Base-by-base conservation (phyloP, 441 rosid species). In the Erysimum pusillum region DNA sequence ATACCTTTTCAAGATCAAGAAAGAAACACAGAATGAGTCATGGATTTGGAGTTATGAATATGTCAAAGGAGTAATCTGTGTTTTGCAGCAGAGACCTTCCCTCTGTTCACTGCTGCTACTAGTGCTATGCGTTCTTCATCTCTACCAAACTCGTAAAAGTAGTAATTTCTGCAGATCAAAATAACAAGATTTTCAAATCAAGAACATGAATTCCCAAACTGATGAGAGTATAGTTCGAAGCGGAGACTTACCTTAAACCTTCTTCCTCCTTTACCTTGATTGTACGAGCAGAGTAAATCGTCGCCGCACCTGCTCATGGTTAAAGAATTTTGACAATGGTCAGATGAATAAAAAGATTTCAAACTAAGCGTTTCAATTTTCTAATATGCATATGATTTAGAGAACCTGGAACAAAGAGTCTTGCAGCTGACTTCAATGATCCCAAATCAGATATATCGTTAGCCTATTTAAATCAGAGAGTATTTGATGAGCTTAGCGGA, bases 221-320 rank as follows among this genome's bases (percentile, higher is more conserved):
- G 52, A 44, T 53, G 46, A 51, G 35, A 63, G 49, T 28, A 34
- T n/a, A 7, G 41, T 62, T 61, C 0, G 9, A 52, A 2, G 3
- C 34, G 51, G 18, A 75, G 63, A 76, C 87, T 88, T 80, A 87
- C 99, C 88, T 86, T 73, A 80, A 87, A 76, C 89, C 90, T 81
- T 90, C 98, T 11, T 89, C 99, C 78, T 90, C 99, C 79, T 90
- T 94, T 70, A 94, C 91, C 85, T 89, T 94, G 77, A 94, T 85
- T 38, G 93, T 90, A 73, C 94, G 89, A 67, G 96, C 99, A 83
- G 92, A 76, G 70, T 79, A 92, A 58, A 94, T 49, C 15, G 92
- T 83, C 35, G 98, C 63, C 4, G 94, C 99, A 81, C 89, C 99
- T 94, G 86, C 68, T 76, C 83, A 76, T 64, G 31, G 38, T 62